Evolutionary conservation across 148 eudicot species (phyloP).

Genomic region (Oxyria digyna): DNA sequence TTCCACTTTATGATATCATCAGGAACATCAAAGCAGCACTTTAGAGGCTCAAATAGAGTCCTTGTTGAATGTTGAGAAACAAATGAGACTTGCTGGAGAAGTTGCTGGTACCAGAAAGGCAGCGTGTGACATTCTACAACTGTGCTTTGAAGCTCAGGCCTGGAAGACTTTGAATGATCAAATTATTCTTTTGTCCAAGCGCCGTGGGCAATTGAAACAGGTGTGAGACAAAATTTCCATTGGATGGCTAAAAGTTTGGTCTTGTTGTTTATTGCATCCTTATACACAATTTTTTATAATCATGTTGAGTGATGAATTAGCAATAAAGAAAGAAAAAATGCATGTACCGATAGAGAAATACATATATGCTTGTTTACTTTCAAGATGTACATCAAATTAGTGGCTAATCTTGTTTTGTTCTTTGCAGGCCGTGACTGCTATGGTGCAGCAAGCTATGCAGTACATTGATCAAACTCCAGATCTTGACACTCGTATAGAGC

Average conservation of each 20-base stretch:
- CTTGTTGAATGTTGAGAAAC: constrained; percentile 77
- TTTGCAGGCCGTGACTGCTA: constrained; percentile 70
- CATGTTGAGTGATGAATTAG: neutral
- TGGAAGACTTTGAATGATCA: constrained; percentile 92
- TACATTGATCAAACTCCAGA: constrained; percentile 88
- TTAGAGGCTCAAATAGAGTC: constrained; percentile 66
- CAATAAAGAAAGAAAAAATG: neutral
- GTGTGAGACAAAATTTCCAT: constrained; percentile 14
- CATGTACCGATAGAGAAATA: neutral
- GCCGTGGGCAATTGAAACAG: constrained; percentile 94
- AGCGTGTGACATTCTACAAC: constrained; percentile 52
- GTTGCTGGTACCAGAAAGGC: constrained; percentile 67
- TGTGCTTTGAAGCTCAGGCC: constrained; percentile 65
- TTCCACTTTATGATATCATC: constrained; percentile 2
- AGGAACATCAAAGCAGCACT: constrained; percentile 39
- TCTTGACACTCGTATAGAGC: constrained; percentile 75
- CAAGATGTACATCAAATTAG: neutral
- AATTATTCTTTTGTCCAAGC: constrained; percentile 73
- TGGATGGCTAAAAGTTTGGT: neutral
- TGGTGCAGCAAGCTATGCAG: constrained; percentile 94
- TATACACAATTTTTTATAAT: neutral
- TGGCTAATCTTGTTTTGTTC: constrained; percentile 1
- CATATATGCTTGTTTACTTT: neutral
- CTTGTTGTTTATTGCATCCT: neutral
- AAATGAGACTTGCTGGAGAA: constrained; percentile 74